phyloP scores from a whole-genome alignment of 495 filamentous ascomycete genomes.

The Penicillium cinerascens region DNA sequence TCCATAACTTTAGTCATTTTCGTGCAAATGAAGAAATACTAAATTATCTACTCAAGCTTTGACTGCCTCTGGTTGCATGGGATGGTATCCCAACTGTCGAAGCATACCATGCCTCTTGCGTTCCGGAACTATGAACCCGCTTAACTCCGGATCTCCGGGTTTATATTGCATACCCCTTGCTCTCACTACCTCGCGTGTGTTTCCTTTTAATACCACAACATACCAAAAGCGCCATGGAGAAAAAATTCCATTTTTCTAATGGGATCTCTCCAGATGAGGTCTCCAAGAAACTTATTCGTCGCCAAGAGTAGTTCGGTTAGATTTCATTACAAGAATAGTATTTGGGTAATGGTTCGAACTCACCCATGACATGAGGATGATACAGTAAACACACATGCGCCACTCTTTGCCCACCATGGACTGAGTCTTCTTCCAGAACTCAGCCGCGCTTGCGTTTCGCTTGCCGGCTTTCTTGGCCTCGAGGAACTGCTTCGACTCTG shows the following conservation, averaged over 20 bases:
- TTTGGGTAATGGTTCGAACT: slow-evolving; percentile 17
- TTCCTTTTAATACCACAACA: too few species aligned
- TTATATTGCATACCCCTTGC: neutral
- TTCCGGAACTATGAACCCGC: too few species aligned
- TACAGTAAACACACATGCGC: slow-evolving; percentile 66
- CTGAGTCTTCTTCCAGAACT: slow-evolving; percentile 61
- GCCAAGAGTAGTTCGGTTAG: slow-evolving; percentile 5
- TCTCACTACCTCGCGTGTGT: neutral
- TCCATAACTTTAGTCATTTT: too few species aligned
- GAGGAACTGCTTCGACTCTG: slow-evolving; percentile 67
- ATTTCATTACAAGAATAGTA: neutral
- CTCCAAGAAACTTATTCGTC: slow-evolving; percentile 20
- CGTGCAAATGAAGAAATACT: too few species aligned
- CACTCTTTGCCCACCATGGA: slow-evolving; percentile 63
- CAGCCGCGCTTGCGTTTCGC: slow-evolving; percentile 40
- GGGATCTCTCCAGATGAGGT: slow-evolving; percentile 9
- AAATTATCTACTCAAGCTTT: too few species aligned
- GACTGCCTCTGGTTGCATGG: slow-evolving; percentile 21
- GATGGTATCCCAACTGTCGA: slow-evolving; percentile 32
- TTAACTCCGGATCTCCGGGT: too few species aligned
- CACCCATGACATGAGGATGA: slow-evolving; percentile 71
- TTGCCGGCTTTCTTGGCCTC: slow-evolving; percentile 56
- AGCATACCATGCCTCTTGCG: slow-evolving; percentile 42
- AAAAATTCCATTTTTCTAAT: slow-evolving; percentile 21
- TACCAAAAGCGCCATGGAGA: slow-evolving; percentile 17